Base-by-base conservation (phyloP, 306 rosid genomes). In the Ziziphus jujuba region DNA sequence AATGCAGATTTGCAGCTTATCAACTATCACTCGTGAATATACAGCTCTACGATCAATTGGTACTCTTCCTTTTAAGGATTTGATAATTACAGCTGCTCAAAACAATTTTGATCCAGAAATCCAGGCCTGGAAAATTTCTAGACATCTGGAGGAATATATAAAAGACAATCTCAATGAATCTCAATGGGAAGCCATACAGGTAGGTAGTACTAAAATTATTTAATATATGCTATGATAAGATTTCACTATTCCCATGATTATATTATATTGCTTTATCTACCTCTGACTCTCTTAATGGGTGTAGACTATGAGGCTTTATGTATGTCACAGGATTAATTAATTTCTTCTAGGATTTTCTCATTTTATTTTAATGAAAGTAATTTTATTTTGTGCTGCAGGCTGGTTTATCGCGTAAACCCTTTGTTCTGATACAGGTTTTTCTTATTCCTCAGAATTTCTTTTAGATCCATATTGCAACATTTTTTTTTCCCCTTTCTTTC, bases 381-480 rank as follows among this genome's bases (percentile, higher is more conserved):
- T 52, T 65, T 5, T 63, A 35, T 48, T 67, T 6, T 78, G 25
- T 73, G 22, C 76, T 87, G 89, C 90, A 92, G 98, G 98, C 88
- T 63, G 93, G 98, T 81, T 85, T 92, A 61, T 90, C 89, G 5
- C 86, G 91, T 25, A 92, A 90, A 65, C 91, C 97, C 43, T 89
- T 92, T 80, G 82, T 92, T 72, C 79, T 92, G 78, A 92, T 89
- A 75, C 98, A 92, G 98, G 98, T 92, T 75, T 70, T 74, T 67
- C 45, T 73, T 66, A n/a, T 63, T 58, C 56, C 50, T 50, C 54
- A 24, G 38, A 34, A 34, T 56, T n/a, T 58, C 44, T 49, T 25
- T 23, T 34, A 6, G 31, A 52, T 38, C 10, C 22, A 12, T 54
- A 31, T 43, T 36, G 13, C 5, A 71, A 51, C 72, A 62, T 1